A percentile compares a stretch with the other conserved stretches of the same genome.
These are phyloP conservation scores for Phytophthora citrophthora DNA, from an alignment of 352 stramenopile genomes.

Conservation along the genomic window DNA sequence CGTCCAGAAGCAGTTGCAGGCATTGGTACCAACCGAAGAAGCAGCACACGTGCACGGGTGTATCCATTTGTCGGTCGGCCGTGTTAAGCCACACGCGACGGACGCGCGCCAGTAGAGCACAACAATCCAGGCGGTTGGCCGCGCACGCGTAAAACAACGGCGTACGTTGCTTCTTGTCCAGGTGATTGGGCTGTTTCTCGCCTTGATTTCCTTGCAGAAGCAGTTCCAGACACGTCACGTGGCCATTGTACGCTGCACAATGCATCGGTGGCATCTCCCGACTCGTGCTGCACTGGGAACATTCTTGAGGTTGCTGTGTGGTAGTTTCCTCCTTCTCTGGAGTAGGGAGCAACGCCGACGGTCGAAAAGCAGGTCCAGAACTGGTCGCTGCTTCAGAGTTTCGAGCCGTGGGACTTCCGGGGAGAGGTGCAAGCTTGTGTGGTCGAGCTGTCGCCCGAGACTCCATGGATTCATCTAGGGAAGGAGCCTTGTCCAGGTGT, in stretches of 20 bases:
- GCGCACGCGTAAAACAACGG: constrained; percentile 75
- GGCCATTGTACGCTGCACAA: constrained; percentile 61
- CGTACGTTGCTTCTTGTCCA: constrained; percentile 71
- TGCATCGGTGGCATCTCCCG: constrained; percentile 67
- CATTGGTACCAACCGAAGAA: constrained; percentile 71
- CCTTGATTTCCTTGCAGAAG: constrained; percentile 22
- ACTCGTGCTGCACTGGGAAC: constrained; percentile 44
- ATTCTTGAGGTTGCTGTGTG: constrained; percentile 19
- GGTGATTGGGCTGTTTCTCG: constrained; percentile 22
- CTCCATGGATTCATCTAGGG: constrained; percentile 7
- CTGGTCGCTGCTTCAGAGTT: constrained; percentile 6
- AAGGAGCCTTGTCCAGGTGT: constrained; percentile 31
- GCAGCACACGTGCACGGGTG: constrained; percentile 72
- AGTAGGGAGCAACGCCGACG: constrained; percentile 7
- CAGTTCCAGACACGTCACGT: constrained; percentile 47
- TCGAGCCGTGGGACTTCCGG: constrained; percentile 17
- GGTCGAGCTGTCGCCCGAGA: constrained; percentile 16
- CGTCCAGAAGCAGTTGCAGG: constrained; percentile 52
- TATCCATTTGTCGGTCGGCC: constrained; percentile 66
- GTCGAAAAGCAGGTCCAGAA: constrained; percentile 6
- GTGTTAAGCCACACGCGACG: constrained; percentile 59
- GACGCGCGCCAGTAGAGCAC: constrained; percentile 38
- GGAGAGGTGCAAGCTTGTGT: constrained; percentile 36
- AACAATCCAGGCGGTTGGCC: constrained; percentile 57
- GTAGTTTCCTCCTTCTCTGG: constrained; percentile 20